Percentiles rank a stretch among this genome's conserved stretches.
Evolutionary conservation across 1,284 basidiomycete species (phyloP).

Genomic region (Heliocybe sulcata): DNA sequence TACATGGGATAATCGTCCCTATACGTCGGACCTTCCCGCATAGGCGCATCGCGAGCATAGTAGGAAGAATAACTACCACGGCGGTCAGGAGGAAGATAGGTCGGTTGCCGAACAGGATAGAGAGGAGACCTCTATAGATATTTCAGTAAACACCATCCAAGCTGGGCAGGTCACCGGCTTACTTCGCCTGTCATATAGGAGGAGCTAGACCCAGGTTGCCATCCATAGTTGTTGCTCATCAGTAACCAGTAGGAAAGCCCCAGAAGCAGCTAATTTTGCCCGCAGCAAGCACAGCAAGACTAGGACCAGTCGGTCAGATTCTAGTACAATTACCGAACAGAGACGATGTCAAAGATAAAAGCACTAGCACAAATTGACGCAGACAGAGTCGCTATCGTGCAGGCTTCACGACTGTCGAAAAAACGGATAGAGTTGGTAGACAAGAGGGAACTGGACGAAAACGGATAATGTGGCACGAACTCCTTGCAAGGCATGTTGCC

Average conservation of each 20-base stretch:
- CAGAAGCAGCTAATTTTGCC: background rate
- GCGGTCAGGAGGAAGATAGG: constrained; percentile 22
- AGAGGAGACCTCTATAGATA: background rate
- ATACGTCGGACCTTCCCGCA: constrained; percentile 27
- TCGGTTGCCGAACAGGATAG: background rate
- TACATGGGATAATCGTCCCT: constrained; percentile 32
- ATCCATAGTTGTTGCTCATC: background rate
- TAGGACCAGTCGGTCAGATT: too few species aligned
- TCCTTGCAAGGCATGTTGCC: background rate
- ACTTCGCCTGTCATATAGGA: background rate
- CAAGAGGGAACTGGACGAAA: background rate
- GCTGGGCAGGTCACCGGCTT: background rate
- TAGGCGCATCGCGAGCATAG: constrained; percentile 39
- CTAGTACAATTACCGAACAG: background rate
- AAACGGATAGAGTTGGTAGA: background rate
- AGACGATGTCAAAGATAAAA: background rate
- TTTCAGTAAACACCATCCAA: background rate
- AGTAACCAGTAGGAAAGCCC: background rate
- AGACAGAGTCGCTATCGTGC: background rate
- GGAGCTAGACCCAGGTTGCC: background rate
- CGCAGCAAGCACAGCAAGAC: background rate
- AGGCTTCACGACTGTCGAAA: background rate
- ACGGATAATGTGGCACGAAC: background rate
- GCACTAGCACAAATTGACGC: background rate
- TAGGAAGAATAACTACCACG: constrained; percentile 35